phyloP scores from a whole-genome alignment of 2,329 filamentous ascomycete species.

The Hypoxylon sp. region DNA sequence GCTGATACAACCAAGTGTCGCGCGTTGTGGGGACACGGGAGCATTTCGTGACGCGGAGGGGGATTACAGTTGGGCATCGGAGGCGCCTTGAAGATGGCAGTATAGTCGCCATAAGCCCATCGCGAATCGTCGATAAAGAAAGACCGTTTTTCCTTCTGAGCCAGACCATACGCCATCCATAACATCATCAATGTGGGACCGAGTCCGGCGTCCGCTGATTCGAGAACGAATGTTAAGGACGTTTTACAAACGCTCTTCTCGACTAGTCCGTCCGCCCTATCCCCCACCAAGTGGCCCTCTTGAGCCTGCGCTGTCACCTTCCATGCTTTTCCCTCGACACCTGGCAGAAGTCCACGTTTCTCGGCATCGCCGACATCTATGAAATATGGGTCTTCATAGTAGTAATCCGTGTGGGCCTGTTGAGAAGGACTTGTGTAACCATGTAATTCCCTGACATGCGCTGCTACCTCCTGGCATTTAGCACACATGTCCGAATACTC shows the following conservation, averaged over 20 bases:
- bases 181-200: conserved; percentile 82
- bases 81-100: conserved; percentile 78
- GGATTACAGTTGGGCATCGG: conserved; percentile 76
- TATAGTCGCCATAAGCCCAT: conserved; percentile 86
- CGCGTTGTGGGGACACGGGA: conserved; percentile 84
- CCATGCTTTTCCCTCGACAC: conserved; percentile 57
- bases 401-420: conserved; percentile 66
- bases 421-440: conserved; percentile 61
- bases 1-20: conserved; percentile 81
- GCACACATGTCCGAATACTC: conserved; percentile 80
- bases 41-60: conserved; percentile 80
- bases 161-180: conserved; percentile 88
- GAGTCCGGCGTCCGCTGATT: conserved; percentile 80
- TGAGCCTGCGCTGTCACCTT: conserved; percentile 56
- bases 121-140: conserved; percentile 90
- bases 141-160: conserved; percentile 77
- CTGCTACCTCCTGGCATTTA: conserved; percentile 76
- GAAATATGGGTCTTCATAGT: conserved; percentile 76
- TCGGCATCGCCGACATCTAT: conserved; percentile 83
- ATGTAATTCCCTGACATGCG: conserved; percentile 67
- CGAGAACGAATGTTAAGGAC: conserved; percentile 84
- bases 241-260: conserved; percentile 73
- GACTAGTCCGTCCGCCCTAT: conserved; percentile 60
- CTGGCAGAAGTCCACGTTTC: conserved; percentile 71
- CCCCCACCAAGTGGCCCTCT: conserved; percentile 62